Conservation (phyloP, 129 eudicot genomes). For the Flaveria bidentis region DNA sequence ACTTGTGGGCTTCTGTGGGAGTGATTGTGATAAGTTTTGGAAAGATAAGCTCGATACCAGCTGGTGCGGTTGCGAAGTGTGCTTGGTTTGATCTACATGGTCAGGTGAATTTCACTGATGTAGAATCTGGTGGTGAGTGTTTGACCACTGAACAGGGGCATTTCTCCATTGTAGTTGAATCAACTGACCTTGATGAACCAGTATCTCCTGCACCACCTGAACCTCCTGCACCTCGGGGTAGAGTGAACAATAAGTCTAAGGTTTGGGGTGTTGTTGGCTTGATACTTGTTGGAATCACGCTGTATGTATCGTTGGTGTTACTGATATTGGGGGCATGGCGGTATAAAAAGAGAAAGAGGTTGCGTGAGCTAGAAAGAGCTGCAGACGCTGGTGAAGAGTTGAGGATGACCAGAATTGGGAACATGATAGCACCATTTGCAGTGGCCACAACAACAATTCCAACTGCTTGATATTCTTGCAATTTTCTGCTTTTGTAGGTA, state of each 20-base stretch:
- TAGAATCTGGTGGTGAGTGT: conserved; percentile 51
- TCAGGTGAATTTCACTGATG: conserved; percentile 47
- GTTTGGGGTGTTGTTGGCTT: conserved; percentile 69
- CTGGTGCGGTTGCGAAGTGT: conserved; percentile 51
- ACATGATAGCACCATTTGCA: conserved; percentile 77
- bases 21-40: conserved; percentile 55
- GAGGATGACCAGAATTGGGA: conserved; percentile 67
- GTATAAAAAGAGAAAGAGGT: conserved; percentile 51
- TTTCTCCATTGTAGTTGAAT: conserved; percentile 67
- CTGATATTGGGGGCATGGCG: conserved; percentile 48
- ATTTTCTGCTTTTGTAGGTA: conserved; percentile 28
- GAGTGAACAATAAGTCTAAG: conserved; percentile 34
- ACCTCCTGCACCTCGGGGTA: conserved; percentile 27
- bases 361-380: conserved; percentile 74
- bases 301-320: conserved; percentile 49
- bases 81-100: conserved; percentile 62
- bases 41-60: conserved; percentile 40
- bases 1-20: conserved; percentile 47
- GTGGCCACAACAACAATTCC: conserved; percentile 80
- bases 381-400: conserved; percentile 85
- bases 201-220: conserved; percentile 4
- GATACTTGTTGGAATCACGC: conserved; percentile 55
- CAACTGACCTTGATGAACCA: conserved; percentile 41
- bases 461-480: conserved; percentile 32
- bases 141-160: conserved; percentile 63